These are phyloP conservation scores for Metschnikowia vanudenii DNA, from an alignment of 805 yeast species.

Conservation along the genomic window DNA sequence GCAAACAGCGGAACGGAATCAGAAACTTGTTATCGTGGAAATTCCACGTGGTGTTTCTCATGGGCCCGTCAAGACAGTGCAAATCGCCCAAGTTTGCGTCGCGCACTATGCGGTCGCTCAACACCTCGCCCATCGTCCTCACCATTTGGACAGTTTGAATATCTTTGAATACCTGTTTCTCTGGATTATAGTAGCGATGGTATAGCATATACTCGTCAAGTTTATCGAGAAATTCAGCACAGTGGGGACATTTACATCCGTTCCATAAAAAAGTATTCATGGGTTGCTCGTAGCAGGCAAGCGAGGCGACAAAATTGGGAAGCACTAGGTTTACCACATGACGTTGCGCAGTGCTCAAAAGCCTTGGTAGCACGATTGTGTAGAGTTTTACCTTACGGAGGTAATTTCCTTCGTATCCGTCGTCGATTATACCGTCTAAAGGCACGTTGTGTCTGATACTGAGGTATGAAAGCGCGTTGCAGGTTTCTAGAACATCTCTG, in stretches of 20 bases:
- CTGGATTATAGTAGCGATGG: conserved; percentile 56
- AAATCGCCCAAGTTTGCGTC: conserved; percentile 20
- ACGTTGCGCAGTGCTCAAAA: conserved; percentile 22
- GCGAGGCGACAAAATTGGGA: conserved; percentile 58
- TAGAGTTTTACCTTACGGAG: conserved; percentile 55
- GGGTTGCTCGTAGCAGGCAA: conserved; percentile 67
- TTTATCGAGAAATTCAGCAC: conserved; percentile 47
- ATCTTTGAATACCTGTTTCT: conserved; percentile 52
- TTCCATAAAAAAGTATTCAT: conserved; percentile 75
- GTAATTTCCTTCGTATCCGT: conserved; percentile 75
- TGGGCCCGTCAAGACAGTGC: conserved; percentile 14
- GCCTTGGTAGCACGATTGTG: conserved; percentile 45
- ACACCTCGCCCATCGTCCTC: conserved; percentile 48
- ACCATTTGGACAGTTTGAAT: conserved; percentile 58
- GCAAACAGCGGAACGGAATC: conserved; percentile 36
- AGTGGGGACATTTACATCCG: conserved; percentile 66
- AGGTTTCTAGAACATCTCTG: conserved; percentile 24
- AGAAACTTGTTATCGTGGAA: conserved; percentile 28
- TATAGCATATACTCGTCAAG: conserved; percentile 62
- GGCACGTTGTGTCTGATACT: conserved; percentile 62
- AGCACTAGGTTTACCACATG: conserved; percentile 46
- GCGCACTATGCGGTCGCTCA: conserved; percentile 22
- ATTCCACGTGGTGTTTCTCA: conserved; percentile 31
- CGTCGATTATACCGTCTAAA: conserved; percentile 42
- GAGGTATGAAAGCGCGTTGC: conserved; percentile 36